Percentiles rank a stretch among this genome's conserved stretches.
Evolutionary conservation across 208 protist species (phyloP).

Genomic region (Trypanosoma avium): DNA sequence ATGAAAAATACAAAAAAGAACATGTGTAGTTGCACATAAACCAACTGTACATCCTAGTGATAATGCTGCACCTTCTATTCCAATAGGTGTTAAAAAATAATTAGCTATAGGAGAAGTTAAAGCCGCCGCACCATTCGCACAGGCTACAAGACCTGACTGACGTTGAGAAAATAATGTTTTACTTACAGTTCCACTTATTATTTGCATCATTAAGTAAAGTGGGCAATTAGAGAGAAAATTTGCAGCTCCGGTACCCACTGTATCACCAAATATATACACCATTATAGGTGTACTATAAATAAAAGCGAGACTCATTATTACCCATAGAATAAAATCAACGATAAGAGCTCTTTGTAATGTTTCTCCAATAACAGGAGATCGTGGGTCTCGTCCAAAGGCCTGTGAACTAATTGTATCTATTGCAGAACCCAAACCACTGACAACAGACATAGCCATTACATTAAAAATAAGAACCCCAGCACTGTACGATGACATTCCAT

Average conservation of each 20-base stretch:
- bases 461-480: conserved; percentile 70
- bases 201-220: conserved; percentile 55
- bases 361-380: conserved; percentile 59
- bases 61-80: conserved; percentile 53
- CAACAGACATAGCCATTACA: conserved; percentile 58
- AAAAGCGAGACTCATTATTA: conserved; percentile 59
- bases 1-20: conserved; percentile 48
- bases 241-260: conserved; percentile 39
- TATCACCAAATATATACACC: conserved; percentile 38
- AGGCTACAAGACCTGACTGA: conserved; percentile 43
- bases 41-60: conserved; percentile 36
- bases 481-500: conserved; percentile 55
- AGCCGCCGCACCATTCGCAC: conserved; percentile 49
- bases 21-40: conserved; percentile 37
- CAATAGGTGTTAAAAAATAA: conserved; percentile 57
- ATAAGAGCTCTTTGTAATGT: conserved; percentile 59
- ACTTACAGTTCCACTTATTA: conserved; percentile 55
- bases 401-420: conserved; percentile 80
- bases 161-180: conserved; percentile 72
- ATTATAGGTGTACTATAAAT: conserved; percentile 37
- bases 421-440: conserved; percentile 55
- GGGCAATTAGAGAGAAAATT: conserved; percentile 53
- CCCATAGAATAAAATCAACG: conserved; percentile 38
- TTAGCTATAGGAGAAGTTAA: conserved; percentile 47
- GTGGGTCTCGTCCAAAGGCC: conserved; percentile 52